Base-by-base conservation (phyloP, 164 flowering plant genomes). In the Piper longum region DNA sequence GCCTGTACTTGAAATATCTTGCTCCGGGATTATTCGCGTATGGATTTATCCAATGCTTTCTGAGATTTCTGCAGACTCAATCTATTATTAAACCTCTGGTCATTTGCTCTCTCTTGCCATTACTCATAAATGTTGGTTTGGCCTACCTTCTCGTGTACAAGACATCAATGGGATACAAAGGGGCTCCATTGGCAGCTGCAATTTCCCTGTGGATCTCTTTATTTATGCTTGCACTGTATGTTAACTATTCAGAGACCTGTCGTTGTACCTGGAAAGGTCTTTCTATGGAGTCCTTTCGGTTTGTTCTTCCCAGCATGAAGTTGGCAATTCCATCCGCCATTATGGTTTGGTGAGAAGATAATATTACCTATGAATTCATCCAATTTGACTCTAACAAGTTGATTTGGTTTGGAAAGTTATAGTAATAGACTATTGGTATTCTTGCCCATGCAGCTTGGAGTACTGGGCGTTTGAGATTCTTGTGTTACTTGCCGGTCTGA, bases 391-490 rank as follows among this genome's bases (percentile, higher is more conserved):
- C 57, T 5, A 26, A 9, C 14, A 41, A 26, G 36, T 17, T 57
- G 11, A 14, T 55, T 54, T 62, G 45, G 54, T 41, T 64, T 64
- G n/a, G 7, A 44, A 63, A 56, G 16, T 56, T n/a, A 43, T 57
- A 36, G 4, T 57, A 9, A 12, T 13, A 55, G 17, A 42, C 36
- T 0, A 55, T 18, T 26, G 5, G 2, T 7, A 45, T 16, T 4
- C 11, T 2, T 52, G 12, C 40, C 59, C 19, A 17, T 57, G 43
- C 79, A 92, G 98, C 72, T 73, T 92, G 74, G 98, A 92, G 70
- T 82, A 82, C 67, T 92, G 98, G 91, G 97, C 97, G 40, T 88
- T 85, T 57, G 98, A 92, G 80, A 64, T 89, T 72, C 78, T 92
- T 54, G 98, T 92, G 65, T 64, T 92, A 64, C 67, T 89, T 54